Percentiles rank a stretch among this genome's conserved stretches.
Evolutionary conservation across 75 land plant genomes (phyloP).

Genomic region (Pinus taeda): DNA sequence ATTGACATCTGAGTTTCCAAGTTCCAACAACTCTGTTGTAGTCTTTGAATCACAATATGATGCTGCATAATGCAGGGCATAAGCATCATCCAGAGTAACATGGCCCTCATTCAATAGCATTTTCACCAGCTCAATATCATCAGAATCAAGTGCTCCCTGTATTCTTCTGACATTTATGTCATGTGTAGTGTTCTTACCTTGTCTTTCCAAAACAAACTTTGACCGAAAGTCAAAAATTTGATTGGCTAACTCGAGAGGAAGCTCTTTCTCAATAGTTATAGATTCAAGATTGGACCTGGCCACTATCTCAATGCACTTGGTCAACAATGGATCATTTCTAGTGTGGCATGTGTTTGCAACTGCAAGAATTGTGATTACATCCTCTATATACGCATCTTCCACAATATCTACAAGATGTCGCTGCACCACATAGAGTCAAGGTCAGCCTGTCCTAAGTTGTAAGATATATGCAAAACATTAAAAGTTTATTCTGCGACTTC

Average conservation of each 20-base stretch:
- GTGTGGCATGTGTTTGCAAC: slow-evolving; percentile 35
- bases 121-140: slow-evolving; percentile 61
- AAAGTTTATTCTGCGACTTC: too few relatives aligned
- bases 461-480: too few relatives aligned
- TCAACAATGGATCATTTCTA: slow-evolving; percentile 26
- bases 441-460: too few relatives aligned
- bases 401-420: slow-evolving; percentile 61
- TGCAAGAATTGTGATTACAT: slow-evolving; percentile 64
- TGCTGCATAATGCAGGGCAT: slow-evolving; percentile 64
- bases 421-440: slow-evolving; percentile 31
- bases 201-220: too few relatives aligned
- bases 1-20: slow-evolving; percentile 45
- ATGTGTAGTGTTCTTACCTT: too few relatives aligned
- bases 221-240: slow-evolving; percentile 25
- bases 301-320: slow-evolving; percentile 43
- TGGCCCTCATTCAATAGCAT: slow-evolving; percentile 42
- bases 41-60: slow-evolving; percentile 57
- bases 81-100: slow-evolving; percentile 36
- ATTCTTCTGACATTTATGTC: slow-evolving; percentile 59
- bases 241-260: slow-evolving; percentile 40
- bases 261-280: slow-evolving; percentile 64
- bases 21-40: slow-evolving; percentile 40
- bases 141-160: slow-evolving; percentile 66
- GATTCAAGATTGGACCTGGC: slow-evolving; percentile 57
- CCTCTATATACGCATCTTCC: slow-evolving; percentile 60